phyloP scores from a whole-genome alignment of 179 eudicot genomes.

The Camellia oleifera region DNA sequence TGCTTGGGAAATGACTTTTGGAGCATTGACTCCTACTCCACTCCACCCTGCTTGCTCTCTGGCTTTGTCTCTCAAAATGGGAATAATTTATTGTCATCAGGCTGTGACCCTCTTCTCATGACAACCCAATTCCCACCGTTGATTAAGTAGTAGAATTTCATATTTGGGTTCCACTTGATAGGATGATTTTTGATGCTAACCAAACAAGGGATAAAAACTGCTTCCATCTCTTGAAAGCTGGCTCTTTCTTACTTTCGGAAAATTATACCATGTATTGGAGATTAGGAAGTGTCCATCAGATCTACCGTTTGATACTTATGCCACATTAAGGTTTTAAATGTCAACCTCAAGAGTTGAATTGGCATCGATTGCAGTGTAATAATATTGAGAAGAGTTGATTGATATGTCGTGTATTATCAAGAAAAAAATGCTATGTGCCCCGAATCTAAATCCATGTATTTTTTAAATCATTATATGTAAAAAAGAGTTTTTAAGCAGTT shows the following conservation, averaged over 20 bases:
- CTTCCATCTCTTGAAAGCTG: background rate
- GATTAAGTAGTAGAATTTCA: background rate
- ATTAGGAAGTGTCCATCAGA: background rate
- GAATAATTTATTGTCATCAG: conserved; percentile 1
- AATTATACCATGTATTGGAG: too few species aligned
- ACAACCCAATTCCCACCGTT: background rate
- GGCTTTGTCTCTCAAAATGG: background rate
- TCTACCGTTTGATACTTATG: background rate
- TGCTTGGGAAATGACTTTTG: conserved; percentile 5
- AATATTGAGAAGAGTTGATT: too few species aligned
- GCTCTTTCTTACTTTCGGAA: too few species aligned
- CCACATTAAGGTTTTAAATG: too few species aligned
- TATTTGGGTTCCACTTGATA: conserved; percentile 2
- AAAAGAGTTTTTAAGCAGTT: too few species aligned
- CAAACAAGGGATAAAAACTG: background rate
- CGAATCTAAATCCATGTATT: too few species aligned
- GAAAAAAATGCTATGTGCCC: too few species aligned
- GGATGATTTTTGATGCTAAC: background rate
- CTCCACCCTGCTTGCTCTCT: conserved; percentile 8
- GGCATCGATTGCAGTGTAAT: too few species aligned
- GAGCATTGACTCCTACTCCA: conserved; percentile 13
- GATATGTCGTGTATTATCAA: too few species aligned
- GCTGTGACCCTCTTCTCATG: background rate
- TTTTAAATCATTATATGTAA: too few species aligned
- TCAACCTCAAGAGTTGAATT: too few species aligned